Conservation (phyloP, 1,139 yeast species). For the Suhomyces kunorum region DNA sequence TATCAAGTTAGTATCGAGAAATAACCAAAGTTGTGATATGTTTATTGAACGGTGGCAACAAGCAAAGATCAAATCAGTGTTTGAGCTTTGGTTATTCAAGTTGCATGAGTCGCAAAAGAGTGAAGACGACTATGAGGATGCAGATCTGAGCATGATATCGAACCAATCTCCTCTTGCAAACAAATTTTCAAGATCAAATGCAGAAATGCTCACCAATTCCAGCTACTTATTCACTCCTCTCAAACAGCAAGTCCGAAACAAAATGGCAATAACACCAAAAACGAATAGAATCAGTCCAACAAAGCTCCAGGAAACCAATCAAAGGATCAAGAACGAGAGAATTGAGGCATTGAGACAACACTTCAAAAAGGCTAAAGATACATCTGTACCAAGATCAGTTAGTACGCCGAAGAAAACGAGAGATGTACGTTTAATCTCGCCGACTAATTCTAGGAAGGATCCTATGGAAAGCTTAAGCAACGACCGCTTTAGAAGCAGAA, state of each 20-base stretch:
- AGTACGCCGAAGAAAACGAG: slow-evolving; percentile 4
- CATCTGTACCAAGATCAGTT: slow-evolving; percentile 13
- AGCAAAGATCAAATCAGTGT: slow-evolving; percentile 30
- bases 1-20: slow-evolving; percentile 34
- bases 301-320: slow-evolving; percentile 42
- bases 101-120: slow-evolving; percentile 12
- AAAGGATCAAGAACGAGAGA: slow-evolving; percentile 35
- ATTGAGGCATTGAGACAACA: slow-evolving; percentile 38
- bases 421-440: slow-evolving; percentile 4
- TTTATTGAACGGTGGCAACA: slow-evolving; percentile 38
- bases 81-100: slow-evolving; percentile 39
- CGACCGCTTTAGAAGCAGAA: background rate
- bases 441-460: background rate
- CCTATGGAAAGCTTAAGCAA: background rate
- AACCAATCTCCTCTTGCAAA: slow-evolving; percentile 42
- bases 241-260: slow-evolving; percentile 24
- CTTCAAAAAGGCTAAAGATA: slow-evolving; percentile 32
- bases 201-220: slow-evolving; percentile 13
- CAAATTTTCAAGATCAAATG: slow-evolving; percentile 15
- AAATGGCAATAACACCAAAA: slow-evolving; percentile 23
- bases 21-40: slow-evolving; percentile 39
- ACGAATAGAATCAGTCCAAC: slow-evolving; percentile 37
- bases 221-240: slow-evolving; percentile 40
- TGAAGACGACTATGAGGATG: slow-evolving; percentile 19
- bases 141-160: slow-evolving; percentile 26